Percentiles rank a stretch among this genome's conserved stretches.
These are phyloP conservation scores for Nicotiana rustica DNA, from an alignment of 305 asterid species.

Conservation along the genomic window DNA sequence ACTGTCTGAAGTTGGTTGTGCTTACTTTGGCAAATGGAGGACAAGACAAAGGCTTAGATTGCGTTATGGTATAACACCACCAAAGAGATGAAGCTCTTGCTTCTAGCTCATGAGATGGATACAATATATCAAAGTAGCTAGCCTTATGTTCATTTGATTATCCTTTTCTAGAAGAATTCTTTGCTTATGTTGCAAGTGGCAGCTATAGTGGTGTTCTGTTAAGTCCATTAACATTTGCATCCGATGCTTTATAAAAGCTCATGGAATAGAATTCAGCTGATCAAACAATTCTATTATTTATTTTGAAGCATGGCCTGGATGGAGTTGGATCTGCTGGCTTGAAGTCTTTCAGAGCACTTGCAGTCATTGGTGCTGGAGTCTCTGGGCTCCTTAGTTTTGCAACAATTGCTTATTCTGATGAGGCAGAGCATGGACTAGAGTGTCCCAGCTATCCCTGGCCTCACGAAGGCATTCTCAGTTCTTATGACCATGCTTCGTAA, in stretches of 20 bases:
- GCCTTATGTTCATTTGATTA: conserved; percentile 9
- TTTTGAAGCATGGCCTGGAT: conserved; percentile 58
- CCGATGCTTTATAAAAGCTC: not conserved
- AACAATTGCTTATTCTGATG: conserved; percentile 75
- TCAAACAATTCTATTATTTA: conserved; percentile 23
- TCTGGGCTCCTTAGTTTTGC: conserved; percentile 79
- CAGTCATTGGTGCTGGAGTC: conserved; percentile 81
- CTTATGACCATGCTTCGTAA: conserved; percentile 90
- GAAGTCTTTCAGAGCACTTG: conserved; percentile 67
- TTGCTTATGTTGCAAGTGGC: not conserved
- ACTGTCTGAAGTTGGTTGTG: conserved; percentile 7
- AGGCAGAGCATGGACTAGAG: conserved; percentile 90
- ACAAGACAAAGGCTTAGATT: not conserved
- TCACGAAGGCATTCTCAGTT: conserved; percentile 80
- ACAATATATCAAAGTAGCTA: not conserved
- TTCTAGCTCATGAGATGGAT: conserved; percentile 6
- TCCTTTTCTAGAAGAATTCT: not conserved
- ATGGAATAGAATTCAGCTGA: not conserved
- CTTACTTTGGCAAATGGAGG: not conserved
- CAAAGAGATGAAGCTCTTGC: not conserved
- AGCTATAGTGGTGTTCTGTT: not conserved
- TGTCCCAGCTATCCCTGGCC: conserved; percentile 85
- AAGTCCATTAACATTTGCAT: conserved; percentile 7
- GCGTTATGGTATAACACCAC: conserved; percentile 15
- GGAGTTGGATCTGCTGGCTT: conserved; percentile 57